Base-by-base conservation (phyloP, 768 basidiomycete species). In the Suillus hirtellus region DNA sequence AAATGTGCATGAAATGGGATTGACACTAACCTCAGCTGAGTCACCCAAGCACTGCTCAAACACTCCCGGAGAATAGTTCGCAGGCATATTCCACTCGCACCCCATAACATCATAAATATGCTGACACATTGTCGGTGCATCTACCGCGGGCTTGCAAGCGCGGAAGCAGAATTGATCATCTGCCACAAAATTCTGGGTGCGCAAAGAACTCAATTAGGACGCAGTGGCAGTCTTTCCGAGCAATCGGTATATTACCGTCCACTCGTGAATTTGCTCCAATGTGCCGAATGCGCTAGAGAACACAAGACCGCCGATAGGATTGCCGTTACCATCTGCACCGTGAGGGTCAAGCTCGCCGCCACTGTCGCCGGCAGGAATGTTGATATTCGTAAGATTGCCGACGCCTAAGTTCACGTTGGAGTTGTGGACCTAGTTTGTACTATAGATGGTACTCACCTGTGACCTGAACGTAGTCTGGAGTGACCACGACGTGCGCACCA, bases 391-490 rank as follows among this genome's bases (percentile, higher is more conserved):
- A 63, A 90, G 70, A 71, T 92, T 82, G 7, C 89, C 89, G 59
- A 81, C 75, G 52, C 89, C 87, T 84, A 79, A 78, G 60, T 52
- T 47, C 35, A 27, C 24, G 61, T 70, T 67, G 72, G 24, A 65
- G 37, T 66, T 68, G 40, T 60, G 62, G 21, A 67, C 67, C 67
- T 7, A 73, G 44, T 27, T 67, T 67, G 11, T 66, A 63, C 7
- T 17, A 34, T 53, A 4, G 11, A 1, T 59, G 56, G 27, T 15
- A 64, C 71, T 43, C 60, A 79, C 89, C 92, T 44, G 86, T 87
- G 60, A 92, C 76, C 69, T 89, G 90, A 40, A 91, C 79, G 72
- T 86, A 92, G 72, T 88, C 87, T n/a, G 89, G 86, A 0, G 91
- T 90, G 65, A 84, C 79, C 5, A 91, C 80, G 71, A 90, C 84